Evolutionary conservation across 352 stramenopile species (phyloP).

Genomic region (Pythium sp.): DNA sequence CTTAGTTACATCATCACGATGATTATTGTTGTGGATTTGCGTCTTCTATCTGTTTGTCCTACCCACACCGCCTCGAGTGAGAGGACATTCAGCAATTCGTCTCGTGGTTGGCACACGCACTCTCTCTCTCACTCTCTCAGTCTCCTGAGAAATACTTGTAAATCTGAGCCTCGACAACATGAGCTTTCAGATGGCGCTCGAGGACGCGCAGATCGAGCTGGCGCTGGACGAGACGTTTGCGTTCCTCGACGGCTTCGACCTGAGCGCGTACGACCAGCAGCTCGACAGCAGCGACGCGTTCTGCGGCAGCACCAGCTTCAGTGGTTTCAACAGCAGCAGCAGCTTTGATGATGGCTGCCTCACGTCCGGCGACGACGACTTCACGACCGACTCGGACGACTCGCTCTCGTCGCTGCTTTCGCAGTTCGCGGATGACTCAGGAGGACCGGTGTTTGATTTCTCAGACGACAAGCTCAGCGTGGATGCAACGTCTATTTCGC

Average conservation of each 20-base stretch:
- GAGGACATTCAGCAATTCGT: too few relatives aligned
- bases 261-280: background rate
- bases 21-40: too few relatives aligned
- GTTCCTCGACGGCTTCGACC: slow-evolving; percentile 10
- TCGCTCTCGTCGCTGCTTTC: slow-evolving; percentile 10
- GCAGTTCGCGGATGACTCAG: slow-evolving; percentile 3
- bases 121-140: background rate
- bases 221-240: slow-evolving; percentile 7
- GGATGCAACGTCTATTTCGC: background rate
- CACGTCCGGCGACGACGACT: background rate
- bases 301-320: background rate
- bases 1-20: too few relatives aligned
- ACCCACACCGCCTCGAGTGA: too few relatives aligned
- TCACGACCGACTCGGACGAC: slow-evolving; percentile 2
- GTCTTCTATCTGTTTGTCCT: too few relatives aligned
- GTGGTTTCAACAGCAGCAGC: background rate
- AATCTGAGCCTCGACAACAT: too few relatives aligned
- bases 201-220: background rate
- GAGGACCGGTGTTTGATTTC: background rate
- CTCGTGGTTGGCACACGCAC: background rate
- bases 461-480: background rate
- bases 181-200: background rate
- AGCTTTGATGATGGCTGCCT: background rate
- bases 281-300: background rate
- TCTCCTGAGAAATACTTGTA: too few relatives aligned